Evolutionary conservation across 305 asterid genomes (phyloP), one percentile per base, ranked within the genome.

Genomic region (Ruellia speciosa): DNA sequence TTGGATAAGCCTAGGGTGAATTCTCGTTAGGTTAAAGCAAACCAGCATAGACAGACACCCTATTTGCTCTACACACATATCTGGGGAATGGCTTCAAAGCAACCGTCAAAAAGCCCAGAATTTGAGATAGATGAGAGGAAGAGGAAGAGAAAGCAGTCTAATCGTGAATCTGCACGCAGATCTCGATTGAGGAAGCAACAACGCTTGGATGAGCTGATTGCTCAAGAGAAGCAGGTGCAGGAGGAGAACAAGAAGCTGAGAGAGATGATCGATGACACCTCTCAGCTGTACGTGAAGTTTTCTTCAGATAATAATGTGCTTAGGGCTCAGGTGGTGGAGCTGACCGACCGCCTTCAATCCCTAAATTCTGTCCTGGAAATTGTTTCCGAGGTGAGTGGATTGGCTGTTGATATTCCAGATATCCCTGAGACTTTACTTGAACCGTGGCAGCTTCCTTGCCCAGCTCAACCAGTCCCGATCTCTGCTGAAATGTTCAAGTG

Each of bases 151-250:
- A 78, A 75, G 85, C 63, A 78, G 16, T 78, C 85, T 15, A 81
- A 81, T 53, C 64, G 82, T 12, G 81, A 81, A 33, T 81, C 87
- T 0, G 84, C 87, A 6, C 72, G 82, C 58, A 70, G 87, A 19
- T 81, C 82, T 8, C 63, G 84, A 65, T 73, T 75, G 81, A 81
- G 67, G 81, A 81, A 81, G 60, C 84, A 81, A 34, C 67, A 81
- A 45, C 74, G 54, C 20, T 17, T 75, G 69, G 77, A 71, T 49
- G 80, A 74, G 62, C 58, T 81, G 62, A 64, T 67, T 10, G 74
- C 64, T n/a, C 80, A 78, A 47, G 69, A 68, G 47, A 66, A 59
- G 39, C 70, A 59, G 48, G 56, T 73, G 65, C 60, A 75, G 66
- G 66, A 49, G 33, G 70, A 71, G 17, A 81, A 71, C 56, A 66